Evolutionary conservation across 345 rosid genomes (phyloP).

Genomic region (Eucalyptus marginata): DNA sequence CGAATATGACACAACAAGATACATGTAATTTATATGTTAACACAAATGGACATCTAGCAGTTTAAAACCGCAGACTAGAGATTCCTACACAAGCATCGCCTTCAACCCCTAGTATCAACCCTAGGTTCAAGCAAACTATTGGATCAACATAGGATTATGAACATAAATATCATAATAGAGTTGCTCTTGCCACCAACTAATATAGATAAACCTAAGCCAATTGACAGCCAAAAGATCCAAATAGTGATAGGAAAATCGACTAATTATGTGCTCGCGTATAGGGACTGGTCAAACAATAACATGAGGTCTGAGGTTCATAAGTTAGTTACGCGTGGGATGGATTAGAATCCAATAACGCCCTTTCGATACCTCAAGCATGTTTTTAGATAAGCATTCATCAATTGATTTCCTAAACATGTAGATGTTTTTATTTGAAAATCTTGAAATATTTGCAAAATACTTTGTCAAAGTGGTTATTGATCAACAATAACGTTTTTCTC

Average conservation of each 20-base stretch:
- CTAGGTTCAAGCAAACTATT: too few species aligned
- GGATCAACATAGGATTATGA: background rate
- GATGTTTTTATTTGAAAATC: background rate
- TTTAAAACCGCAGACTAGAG: too few species aligned
- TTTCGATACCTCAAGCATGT: background rate
- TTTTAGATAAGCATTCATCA: background rate
- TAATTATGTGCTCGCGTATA: background rate
- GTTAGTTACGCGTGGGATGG: background rate
- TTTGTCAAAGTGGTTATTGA: background rate
- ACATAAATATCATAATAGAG: background rate
- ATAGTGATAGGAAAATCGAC: background rate
- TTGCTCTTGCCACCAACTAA: background rate
- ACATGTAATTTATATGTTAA: background rate
- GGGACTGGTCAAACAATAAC: background rate
- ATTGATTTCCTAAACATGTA: background rate
- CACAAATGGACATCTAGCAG: too few species aligned
- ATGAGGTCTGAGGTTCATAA: background rate
- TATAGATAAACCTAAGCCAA: background rate
- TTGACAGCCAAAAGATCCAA: background rate
- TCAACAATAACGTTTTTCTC: background rate
- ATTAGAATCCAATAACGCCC: background rate
- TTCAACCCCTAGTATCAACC: too few species aligned
- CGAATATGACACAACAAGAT: background rate
- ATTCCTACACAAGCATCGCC: too few species aligned
- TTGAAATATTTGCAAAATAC: background rate